Base-by-base conservation (phyloP, 2,329 filamentous ascomycete species). In the Chaetoscypha palmicola region DNA sequence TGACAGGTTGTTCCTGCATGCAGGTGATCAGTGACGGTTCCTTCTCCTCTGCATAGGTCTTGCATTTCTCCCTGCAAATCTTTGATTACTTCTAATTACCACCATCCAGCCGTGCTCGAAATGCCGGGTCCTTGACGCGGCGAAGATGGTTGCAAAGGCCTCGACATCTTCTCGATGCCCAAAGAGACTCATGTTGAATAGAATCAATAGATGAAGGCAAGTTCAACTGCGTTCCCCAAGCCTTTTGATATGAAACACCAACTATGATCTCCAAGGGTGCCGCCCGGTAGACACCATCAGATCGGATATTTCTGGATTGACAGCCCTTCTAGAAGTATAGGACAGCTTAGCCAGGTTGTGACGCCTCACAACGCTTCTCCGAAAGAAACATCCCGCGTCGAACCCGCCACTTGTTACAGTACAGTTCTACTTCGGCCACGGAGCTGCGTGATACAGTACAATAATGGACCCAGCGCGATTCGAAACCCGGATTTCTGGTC, bases 1-100 rank as follows among this genome's bases (percentile, higher is more conserved):
- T n/a, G n/a, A n/a, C n/a, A n/a, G n/a, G n/a, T n/a, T n/a, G n/a
- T n/a, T 34, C 32, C 32, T 34, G 32, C 32, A 34, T 34, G 32
- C 32, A 17, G 32, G 32, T 34, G 32, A 34, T 34, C 32, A 34
- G 32, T 34, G 32, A 34, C 32, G 32, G 32, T 12, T 34, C 32
- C 32, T 34, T 34, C 16, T 34, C 30, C 9, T 33, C 32, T 34
- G 14, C 32, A 34, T 34, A 16, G 24, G 24, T 28, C 24, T 28
- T 28, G 24, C 24, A 28, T 12, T 28, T 28, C 24, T 28, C 24
- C 24, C 24, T 28, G 24, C 24, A 12, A 12, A 28, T 12, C 12
- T 28, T 28, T 7, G 24, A 28, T 28, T 28, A 28, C 24, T 7
- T 31, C 16, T 31, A 9, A 31, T 31, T 31, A 31, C 12, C 12